Conservation (phyloP, 805 yeast genomes). For the Suhomyces sp. region DNA sequence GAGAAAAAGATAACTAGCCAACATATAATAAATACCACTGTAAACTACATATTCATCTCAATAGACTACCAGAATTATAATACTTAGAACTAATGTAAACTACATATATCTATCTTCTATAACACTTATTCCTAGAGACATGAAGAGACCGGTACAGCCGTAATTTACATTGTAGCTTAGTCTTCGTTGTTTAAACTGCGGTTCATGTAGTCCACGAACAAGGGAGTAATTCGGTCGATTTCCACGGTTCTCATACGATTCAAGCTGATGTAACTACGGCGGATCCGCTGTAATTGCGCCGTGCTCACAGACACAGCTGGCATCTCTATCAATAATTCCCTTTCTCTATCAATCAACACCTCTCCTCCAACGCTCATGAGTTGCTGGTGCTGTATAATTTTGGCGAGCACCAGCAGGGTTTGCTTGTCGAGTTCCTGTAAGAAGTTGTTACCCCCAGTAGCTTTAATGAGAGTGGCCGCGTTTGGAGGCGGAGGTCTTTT, state of each 20-base stretch:
- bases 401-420: constrained; percentile 63
- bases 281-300: constrained; percentile 77
- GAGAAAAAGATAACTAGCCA: constrained; percentile 48
- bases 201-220: constrained; percentile 77
- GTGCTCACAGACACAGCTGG: constrained; percentile 62
- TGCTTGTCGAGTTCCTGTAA: constrained; percentile 72
- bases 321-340: constrained; percentile 52
- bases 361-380: constrained; percentile 46
- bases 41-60: neutral
- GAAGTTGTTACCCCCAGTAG: constrained; percentile 74
- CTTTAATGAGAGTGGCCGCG: constrained; percentile 77
- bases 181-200: constrained; percentile 49
- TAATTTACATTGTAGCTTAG: too few relatives aligned
- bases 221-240: constrained; percentile 57
- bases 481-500: constrained; percentile 71
- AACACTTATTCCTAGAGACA: neutral
- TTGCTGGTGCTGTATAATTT: constrained; percentile 61
- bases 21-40: neutral
- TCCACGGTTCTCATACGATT: constrained; percentile 79
- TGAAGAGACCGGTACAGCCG: too few relatives aligned
- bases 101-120: too few relatives aligned
- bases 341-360: constrained; percentile 44
- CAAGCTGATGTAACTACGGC: constrained; percentile 79
- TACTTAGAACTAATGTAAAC: neutral
- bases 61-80: too few relatives aligned